Evolutionary conservation across 1,284 basidiomycete genomes (phyloP).

Genomic region (Agroathelia rolfsii): DNA sequence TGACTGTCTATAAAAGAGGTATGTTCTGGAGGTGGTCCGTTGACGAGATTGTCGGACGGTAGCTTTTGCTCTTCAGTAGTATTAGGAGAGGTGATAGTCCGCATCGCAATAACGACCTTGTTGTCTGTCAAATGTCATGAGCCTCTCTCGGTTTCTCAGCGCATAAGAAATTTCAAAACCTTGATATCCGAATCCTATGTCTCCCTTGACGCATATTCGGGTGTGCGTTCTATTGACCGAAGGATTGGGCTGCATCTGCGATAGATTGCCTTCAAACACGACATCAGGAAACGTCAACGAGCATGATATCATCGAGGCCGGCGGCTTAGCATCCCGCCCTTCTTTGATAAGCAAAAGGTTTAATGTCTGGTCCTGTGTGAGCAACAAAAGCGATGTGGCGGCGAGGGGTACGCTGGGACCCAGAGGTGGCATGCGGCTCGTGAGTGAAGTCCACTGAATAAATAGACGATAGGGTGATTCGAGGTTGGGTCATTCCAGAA

Average conservation of each 20-base stretch:
- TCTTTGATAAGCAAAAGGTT: no score
- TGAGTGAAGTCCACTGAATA: constrained; percentile 38
- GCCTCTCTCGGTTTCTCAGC: no score
- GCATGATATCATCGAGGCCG: constrained; percentile 36
- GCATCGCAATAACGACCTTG: no score
- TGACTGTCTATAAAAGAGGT: constrained; percentile 41
- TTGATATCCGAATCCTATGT: constrained; percentile 55
- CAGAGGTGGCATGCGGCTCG: constrained; percentile 37
- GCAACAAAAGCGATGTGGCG: constrained; percentile 39
- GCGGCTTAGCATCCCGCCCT: no score
- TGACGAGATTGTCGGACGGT: constrained; percentile 11
- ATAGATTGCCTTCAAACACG: constrained; percentile 24
- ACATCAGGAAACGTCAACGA: constrained; percentile 31
- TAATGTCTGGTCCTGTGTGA: constrained; percentile 46
- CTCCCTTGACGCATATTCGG: constrained; percentile 46
- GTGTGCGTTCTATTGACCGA: constrained; percentile 31
- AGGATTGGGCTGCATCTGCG: constrained; percentile 18
- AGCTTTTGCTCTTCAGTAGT: no score
- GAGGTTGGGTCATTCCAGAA: no score
- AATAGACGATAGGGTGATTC: constrained; percentile 6
- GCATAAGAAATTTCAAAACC: constrained; percentile 27
- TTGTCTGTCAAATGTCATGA: no score
- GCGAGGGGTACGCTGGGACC: constrained; percentile 43
- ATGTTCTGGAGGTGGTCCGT: constrained; percentile 22
- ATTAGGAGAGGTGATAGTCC: no score